These are phyloP conservation scores for Didymosphaeria variabile DNA, from an alignment of 2,329 filamentous ascomycete genomes.

Conservation along the genomic window DNA sequence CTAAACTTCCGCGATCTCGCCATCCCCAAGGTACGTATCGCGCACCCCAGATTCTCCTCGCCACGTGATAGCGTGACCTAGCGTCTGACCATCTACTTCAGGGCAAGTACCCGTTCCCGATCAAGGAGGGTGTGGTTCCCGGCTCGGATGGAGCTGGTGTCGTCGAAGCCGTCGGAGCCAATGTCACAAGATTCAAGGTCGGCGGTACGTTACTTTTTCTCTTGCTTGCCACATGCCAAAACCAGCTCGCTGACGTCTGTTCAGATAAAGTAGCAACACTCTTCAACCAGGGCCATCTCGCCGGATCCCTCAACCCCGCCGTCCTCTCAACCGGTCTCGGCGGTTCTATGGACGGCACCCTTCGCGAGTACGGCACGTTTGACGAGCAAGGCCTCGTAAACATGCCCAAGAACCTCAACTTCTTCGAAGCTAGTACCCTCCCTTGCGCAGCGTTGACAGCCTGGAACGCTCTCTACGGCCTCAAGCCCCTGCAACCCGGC, in stretches of 20 bases:
- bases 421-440: slow-evolving; percentile 57
- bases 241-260: background rate
- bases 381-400: slow-evolving; percentile 72
- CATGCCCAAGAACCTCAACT: slow-evolving; percentile 65
- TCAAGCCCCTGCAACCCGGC: slow-evolving; percentile 51
- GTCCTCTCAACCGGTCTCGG: slow-evolving; percentile 68
- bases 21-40: slow-evolving; percentile 51
- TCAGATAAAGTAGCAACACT: slow-evolving; percentile 67
- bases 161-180: slow-evolving; percentile 63
- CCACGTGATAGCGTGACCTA: slow-evolving; percentile 12
- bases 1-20: slow-evolving; percentile 61
- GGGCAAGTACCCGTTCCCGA: slow-evolving; percentile 57
- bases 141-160: slow-evolving; percentile 63
- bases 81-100: slow-evolving; percentile 20
- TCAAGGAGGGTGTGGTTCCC: slow-evolving; percentile 53
- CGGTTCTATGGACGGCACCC: slow-evolving; percentile 71
- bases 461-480: slow-evolving; percentile 64
- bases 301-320: slow-evolving; percentile 54
- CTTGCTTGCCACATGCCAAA: background rate
- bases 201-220: slow-evolving; percentile 45
- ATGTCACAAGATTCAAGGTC: slow-evolving; percentile 64
- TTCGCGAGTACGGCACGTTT: slow-evolving; percentile 74
- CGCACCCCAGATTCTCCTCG: background rate
- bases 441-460: slow-evolving; percentile 57
- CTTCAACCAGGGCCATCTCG: slow-evolving; percentile 68